These are phyloP conservation scores for Lyophyllum decastes DNA, from an alignment of 768 basidiomycete genomes.

Conservation along the genomic window DNA sequence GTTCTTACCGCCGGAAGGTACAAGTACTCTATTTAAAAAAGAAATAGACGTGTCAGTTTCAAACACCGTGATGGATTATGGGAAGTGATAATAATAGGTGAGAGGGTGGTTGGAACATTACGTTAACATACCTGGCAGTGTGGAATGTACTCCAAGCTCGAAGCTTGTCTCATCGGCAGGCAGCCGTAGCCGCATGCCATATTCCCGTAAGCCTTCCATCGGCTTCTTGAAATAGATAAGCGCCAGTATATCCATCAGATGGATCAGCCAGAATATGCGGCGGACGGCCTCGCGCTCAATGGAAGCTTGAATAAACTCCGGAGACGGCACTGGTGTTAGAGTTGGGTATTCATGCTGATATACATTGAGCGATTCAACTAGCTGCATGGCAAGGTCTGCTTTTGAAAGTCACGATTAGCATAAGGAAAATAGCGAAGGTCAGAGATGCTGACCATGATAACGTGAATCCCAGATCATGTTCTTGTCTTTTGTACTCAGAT, in stretches of 20 bases:
- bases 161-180: slow-evolving; percentile 85
- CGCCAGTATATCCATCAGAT: slow-evolving; percentile 55
- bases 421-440: slow-evolving; percentile 14
- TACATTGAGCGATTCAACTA: slow-evolving; percentile 68
- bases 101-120: slow-evolving; percentile 2
- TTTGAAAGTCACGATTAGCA: slow-evolving; percentile 22
- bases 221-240: slow-evolving; percentile 48
- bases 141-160: slow-evolving; percentile 66
- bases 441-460: slow-evolving; percentile 48
- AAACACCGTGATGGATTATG: slow-evolving; percentile 6
- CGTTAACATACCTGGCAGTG: slow-evolving; percentile 47
- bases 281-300: slow-evolving; percentile 81
- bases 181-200: slow-evolving; percentile 60
- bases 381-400: slow-evolving; percentile 62
- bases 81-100: slow-evolving; percentile 3
- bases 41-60: slow-evolving; percentile 10
- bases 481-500: slow-evolving; percentile 48
- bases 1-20: slow-evolving; percentile 61
- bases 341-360: slow-evolving; percentile 63
- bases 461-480: slow-evolving; percentile 38
- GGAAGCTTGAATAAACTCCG: slow-evolving; percentile 58
- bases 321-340: slow-evolving; percentile 57
- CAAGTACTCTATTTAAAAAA: slow-evolving; percentile 58
- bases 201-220: slow-evolving; percentile 36
- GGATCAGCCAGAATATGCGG: slow-evolving; percentile 80